Evolutionary conservation across 345 rosid species (phyloP).

Genomic region (Iberis pinnata): DNA sequence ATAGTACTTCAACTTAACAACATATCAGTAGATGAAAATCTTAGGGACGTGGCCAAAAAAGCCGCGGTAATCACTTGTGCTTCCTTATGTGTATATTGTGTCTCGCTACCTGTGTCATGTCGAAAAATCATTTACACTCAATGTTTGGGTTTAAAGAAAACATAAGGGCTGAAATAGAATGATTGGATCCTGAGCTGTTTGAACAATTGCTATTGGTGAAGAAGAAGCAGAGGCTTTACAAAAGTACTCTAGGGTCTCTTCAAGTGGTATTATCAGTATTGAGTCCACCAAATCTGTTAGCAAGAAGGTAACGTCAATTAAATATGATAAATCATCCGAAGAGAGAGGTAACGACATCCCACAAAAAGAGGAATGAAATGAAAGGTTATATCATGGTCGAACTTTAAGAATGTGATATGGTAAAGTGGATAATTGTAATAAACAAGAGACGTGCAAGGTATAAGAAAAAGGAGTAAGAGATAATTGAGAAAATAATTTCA

Average conservation of each 20-base stretch:
- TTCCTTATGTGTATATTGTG: background rate
- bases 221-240: constrained; percentile 65
- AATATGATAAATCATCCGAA: constrained; percentile 35
- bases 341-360: constrained; percentile 49
- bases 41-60: constrained; percentile 69
- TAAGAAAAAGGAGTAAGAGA: too few relatives aligned
- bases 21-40: constrained; percentile 81
- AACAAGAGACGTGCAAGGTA: too few relatives aligned
- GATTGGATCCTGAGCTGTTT: constrained; percentile 54
- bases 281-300: constrained; percentile 32
- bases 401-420: too few relatives aligned
- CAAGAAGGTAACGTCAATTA: constrained; percentile 37
- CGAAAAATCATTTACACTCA: background rate
- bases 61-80: constrained; percentile 49
- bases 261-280: constrained; percentile 59
- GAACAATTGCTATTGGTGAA: constrained; percentile 55
- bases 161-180: constrained; percentile 58
- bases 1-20: constrained; percentile 58
- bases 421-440: too few relatives aligned
- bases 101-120: too few relatives aligned
- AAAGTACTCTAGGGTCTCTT: constrained; percentile 43
- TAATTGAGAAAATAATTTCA: too few relatives aligned
- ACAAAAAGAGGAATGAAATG: constrained; percentile 62
- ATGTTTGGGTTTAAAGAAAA: constrained; percentile 34
- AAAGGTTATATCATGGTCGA: too few relatives aligned